Evolutionary conservation across 768 basidiomycete species (phyloP), one percentile per base, ranked within the genome.

Genomic region (Filobasidium wieringae): DNA sequence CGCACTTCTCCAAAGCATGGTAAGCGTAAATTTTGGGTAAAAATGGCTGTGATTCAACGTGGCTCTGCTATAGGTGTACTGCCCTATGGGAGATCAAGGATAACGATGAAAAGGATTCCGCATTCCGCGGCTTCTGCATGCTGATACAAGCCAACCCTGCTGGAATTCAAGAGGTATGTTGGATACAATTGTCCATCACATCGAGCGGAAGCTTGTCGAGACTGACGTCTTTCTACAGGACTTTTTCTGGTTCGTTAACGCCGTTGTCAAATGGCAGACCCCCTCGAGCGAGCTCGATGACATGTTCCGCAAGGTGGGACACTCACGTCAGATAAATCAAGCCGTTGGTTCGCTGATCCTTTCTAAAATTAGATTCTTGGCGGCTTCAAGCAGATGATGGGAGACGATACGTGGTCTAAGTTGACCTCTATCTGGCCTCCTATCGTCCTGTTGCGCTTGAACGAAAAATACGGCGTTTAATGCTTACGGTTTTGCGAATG

Each of bases 21-120:
- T 76, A 57, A 11, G 68, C 58, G 4, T 53, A 1, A 3, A 24
- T 1, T 24, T 7, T n/a, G 30, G n/a, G 3, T 22, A 8, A 27
- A 30, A 5, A 30, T 19, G 7, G 24, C 40, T 31, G 30, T 45
- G 1, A n/a, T 50, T 7, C 31, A 30, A n/a, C 6, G n/a, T 22
- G 14, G 49, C 36, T n/a, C n/a, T n/a, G n/a, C n/a, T n/a, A n/a
- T n/a, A 67, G 65, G 66, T 95, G 93, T 74, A 87, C 88, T 66
- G 91, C 93, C 7, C 77, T 99, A 54, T 91, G 91, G 71, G 95
- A 97, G 75, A 99, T 99, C 72, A 85, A 95, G 63, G 95, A 99
- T 68, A 99, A 97, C 68, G 93, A 97, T 66, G 95, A 99, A 78
- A 99, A 97, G 76, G 95, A 96, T 68, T 96, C 91, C 22, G 95